phyloP scores from a whole-genome alignment of 1,139 yeast species.

The Kodamaea anthophila region DNA sequence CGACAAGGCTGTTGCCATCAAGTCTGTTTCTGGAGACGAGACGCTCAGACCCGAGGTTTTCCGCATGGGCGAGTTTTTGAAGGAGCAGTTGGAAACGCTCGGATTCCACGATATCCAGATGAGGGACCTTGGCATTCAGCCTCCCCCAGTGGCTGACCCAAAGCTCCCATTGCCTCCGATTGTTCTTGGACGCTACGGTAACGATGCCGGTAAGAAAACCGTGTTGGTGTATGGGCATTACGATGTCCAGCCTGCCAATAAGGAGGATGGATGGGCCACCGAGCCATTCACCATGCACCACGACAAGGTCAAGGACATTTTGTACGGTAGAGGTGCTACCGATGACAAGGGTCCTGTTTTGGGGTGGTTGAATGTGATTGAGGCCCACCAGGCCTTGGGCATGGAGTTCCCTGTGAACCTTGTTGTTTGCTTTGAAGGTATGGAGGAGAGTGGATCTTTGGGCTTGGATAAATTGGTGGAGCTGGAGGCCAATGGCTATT shows the following conservation, averaged over 20 bases:
- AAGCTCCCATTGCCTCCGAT: conserved; percentile 83
- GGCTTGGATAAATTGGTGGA: conserved; percentile 84
- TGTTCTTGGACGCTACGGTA: conserved; percentile 80
- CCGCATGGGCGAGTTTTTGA: conserved; percentile 78
- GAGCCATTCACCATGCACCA: conserved; percentile 76
- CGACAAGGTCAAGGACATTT: conserved; percentile 52
- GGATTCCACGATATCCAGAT: conserved; percentile 81
- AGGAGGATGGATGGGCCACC: conserved; percentile 92
- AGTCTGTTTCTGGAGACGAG: conserved; percentile 92
- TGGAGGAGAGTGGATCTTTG: conserved; percentile 96
- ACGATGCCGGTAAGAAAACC: conserved; percentile 74
- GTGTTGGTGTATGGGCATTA: conserved; percentile 93
- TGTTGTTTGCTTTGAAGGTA: conserved; percentile 92
- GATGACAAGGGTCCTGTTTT: conserved; percentile 98
- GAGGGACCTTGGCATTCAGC: conserved; percentile 81
- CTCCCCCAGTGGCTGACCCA: conserved; percentile 68
- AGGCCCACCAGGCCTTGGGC: conserved; percentile 82
- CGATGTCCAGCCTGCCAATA: conserved; percentile 93
- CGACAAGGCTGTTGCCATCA: conserved; percentile 79
- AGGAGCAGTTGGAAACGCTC: conserved; percentile 55
- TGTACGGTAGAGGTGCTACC: conserved; percentile 91
- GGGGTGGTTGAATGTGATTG: conserved; percentile 91
- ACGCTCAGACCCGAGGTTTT: conserved; percentile 79
- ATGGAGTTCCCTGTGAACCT: conserved; percentile 90
- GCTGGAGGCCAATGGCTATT: conserved; percentile 70